Percentiles rank a stretch among this genome's conserved stretches.
Evolutionary conservation across 2,329 filamentous ascomycete species (phyloP).

Genomic region (Phaeosphaeriaceae sp.): DNA sequence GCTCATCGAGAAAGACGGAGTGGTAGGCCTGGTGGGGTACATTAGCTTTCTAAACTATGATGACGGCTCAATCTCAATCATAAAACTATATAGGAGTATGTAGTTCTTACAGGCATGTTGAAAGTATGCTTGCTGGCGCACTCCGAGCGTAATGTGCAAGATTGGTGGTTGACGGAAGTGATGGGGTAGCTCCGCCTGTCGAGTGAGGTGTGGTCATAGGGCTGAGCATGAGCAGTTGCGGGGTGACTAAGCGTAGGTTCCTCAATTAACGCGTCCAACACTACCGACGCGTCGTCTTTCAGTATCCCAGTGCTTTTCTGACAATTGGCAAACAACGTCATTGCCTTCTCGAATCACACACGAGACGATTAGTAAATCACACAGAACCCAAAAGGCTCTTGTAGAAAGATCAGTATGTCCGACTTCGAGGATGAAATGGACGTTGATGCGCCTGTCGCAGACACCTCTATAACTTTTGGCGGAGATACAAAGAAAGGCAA

Average conservation of each 20-base stretch:
- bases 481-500: conserved; percentile 86
- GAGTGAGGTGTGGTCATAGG: conserved; percentile 38
- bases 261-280: conserved; percentile 45
- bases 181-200: conserved; percentile 36
- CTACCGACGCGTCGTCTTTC: conserved; percentile 22
- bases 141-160: conserved; percentile 19
- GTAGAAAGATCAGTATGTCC: conserved; percentile 52
- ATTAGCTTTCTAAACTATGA: conserved; percentile 16
- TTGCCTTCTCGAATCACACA: too few species aligned
- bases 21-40: conserved; percentile 80
- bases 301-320: background rate
- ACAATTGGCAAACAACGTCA: background rate
- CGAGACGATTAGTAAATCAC: background rate
- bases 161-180: conserved; percentile 34
- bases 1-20: conserved; percentile 89
- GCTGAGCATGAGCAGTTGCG: conserved; percentile 35
- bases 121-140: conserved; percentile 22
- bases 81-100: background rate
- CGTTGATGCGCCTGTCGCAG: conserved; percentile 63
- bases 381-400: too few species aligned
- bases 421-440: conserved; percentile 71
- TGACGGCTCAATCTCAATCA: background rate
- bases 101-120: conserved; percentile 56
- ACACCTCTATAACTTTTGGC: conserved; percentile 69
- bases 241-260: conserved; percentile 36